These are phyloP conservation scores for Yarrowia sp. DNA, from an alignment of 805 yeast genomes.

Conservation along the genomic window DNA sequence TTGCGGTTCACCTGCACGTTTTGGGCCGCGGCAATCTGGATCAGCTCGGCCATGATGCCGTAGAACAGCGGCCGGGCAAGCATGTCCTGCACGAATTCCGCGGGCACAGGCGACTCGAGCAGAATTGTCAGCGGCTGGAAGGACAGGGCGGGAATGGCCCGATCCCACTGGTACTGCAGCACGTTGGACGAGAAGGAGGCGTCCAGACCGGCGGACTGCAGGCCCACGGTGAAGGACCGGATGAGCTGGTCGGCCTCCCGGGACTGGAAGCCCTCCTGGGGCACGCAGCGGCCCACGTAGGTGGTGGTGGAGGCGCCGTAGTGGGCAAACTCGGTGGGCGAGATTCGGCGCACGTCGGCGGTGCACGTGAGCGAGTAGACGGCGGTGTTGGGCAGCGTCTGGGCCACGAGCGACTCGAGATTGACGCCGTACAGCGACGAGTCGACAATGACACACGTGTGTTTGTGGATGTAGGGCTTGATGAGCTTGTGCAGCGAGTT, in stretches of 20 bases:
- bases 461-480: constrained; percentile 40
- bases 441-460: constrained; percentile 43
- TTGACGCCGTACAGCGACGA: constrained; percentile 41
- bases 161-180: constrained; percentile 71
- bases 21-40: constrained; percentile 64
- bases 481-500: constrained; percentile 40
- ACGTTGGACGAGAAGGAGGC: constrained; percentile 41
- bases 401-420: constrained; percentile 40
- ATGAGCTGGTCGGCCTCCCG: constrained; percentile 29
- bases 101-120: constrained; percentile 74
- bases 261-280: constrained; percentile 32
- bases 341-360: constrained; percentile 40
- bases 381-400: constrained; percentile 42
- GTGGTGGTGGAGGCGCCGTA: constrained; percentile 36
- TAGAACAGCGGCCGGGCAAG: constrained; percentile 84
- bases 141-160: constrained; percentile 78
- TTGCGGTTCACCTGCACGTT: constrained; percentile 71
- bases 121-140: constrained; percentile 77
- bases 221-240: constrained; percentile 39
- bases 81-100: constrained; percentile 65
- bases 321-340: constrained; percentile 37
- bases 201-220: constrained; percentile 44
- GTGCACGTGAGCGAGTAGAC: constrained; percentile 41
- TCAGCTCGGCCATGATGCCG: constrained; percentile 78
- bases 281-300: constrained; percentile 33